These are phyloP conservation scores for Coemansia sp. DNA, from an alignment of 192 early-diverging fungal genomes.

Conservation along the genomic window DNA sequence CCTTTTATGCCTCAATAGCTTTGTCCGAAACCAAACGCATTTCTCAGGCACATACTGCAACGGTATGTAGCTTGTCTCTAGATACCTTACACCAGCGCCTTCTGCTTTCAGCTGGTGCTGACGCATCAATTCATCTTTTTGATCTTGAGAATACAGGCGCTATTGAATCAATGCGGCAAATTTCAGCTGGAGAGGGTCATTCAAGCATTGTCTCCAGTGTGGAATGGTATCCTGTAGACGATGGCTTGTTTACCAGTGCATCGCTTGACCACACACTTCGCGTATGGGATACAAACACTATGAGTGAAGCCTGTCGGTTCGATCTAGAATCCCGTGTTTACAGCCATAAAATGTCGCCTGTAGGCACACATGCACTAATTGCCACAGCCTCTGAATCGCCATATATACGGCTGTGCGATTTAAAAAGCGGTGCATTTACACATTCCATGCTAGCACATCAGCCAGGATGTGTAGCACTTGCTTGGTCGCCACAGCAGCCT, in stretches of 20 bases:
- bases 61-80: conserved; percentile 38
- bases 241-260: conserved; percentile 77
- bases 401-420: conserved; percentile 76
- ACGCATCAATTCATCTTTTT: conserved; percentile 48
- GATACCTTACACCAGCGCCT: conserved; percentile 28
- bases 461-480: conserved; percentile 55
- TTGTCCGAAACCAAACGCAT: conserved; percentile 34
- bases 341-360: conserved; percentile 70
- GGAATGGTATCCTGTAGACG: conserved; percentile 81
- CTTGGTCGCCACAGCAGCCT: conserved; percentile 77
- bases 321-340: conserved; percentile 66
- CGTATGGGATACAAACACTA: conserved; percentile 75
- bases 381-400: conserved; percentile 71
- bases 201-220: conserved; percentile 65
- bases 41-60: conserved; percentile 28
- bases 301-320: conserved; percentile 71
- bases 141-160: conserved; percentile 29
- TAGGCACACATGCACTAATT: conserved; percentile 71
- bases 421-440: conserved; percentile 45
- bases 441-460: conserved; percentile 58
- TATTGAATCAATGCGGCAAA: conserved; percentile 18
- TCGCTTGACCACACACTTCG: conserved; percentile 76
- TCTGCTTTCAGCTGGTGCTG: conserved; percentile 35
- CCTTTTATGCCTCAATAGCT: conserved; percentile 20
- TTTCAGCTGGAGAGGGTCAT: conserved; percentile 54